A percentile compares a stretch with the other conserved stretches of the same genome.
These are phyloP conservation scores for Echria macrotheca DNA, from an alignment of 495 filamentous ascomycete genomes.

Conservation along the genomic window DNA sequence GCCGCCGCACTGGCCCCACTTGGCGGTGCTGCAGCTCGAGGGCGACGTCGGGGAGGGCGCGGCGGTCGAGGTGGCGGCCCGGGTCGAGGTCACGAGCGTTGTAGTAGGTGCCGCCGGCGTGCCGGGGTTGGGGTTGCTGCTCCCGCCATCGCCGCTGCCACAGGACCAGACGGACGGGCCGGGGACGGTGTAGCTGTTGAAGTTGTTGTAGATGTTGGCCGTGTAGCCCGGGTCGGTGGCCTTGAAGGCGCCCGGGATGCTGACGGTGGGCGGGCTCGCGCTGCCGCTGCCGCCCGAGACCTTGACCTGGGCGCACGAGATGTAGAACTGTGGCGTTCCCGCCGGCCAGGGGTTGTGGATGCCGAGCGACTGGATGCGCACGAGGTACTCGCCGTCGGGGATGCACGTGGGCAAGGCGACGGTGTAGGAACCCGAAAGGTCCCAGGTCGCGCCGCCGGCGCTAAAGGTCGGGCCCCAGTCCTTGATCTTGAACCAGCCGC, in stretches of 20 bases:
- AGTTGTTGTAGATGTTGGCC: slow-evolving; percentile 34
- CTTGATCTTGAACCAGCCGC: slow-evolving; percentile 52
- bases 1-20: slow-evolving; percentile 38
- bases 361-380: slow-evolving; percentile 56
- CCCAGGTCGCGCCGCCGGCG: slow-evolving; percentile 33
- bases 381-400: slow-evolving; percentile 55
- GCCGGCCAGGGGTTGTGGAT: slow-evolving; percentile 53
- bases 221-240: slow-evolving; percentile 52
- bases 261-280: slow-evolving; percentile 41
- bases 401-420: slow-evolving; percentile 51
- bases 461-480: slow-evolving; percentile 41
- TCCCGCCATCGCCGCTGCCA: neutral
- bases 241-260: slow-evolving; percentile 53
- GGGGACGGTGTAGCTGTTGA: slow-evolving; percentile 28
- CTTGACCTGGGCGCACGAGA: slow-evolving; percentile 55
- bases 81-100: slow-evolving; percentile 1
- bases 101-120: neutral
- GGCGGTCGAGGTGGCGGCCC: neutral
- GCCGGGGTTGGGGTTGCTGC: neutral
- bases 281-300: slow-evolving; percentile 51
- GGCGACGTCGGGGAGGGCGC: neutral
- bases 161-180: slow-evolving; percentile 25
- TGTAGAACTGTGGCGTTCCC: slow-evolving; percentile 49
- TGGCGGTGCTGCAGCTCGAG: slow-evolving; percentile 20
- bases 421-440: slow-evolving; percentile 40